These are phyloP conservation scores for Trypanosoma mega DNA, from an alignment of 208 protist species.

Conservation along the genomic window DNA sequence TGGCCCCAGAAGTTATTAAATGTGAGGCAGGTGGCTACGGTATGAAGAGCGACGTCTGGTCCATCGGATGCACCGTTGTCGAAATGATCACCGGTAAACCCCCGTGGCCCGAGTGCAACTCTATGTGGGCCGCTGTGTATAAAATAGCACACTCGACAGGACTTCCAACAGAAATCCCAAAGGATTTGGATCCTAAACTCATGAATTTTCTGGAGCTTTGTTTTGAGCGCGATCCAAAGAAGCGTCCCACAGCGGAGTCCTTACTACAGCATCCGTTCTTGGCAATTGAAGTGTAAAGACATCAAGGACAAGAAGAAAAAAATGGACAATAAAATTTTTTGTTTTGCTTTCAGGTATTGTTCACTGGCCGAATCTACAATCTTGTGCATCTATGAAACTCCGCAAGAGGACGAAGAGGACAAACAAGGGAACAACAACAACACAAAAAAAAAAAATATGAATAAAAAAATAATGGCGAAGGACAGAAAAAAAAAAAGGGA, in stretches of 20 bases:
- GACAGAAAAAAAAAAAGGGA: conserved; percentile 12
- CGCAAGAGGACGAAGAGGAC: too few species aligned
- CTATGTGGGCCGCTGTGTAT: conserved; percentile 85
- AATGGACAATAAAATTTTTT: too few species aligned
- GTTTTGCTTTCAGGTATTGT: too few species aligned
- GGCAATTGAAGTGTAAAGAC: conserved; percentile 22
- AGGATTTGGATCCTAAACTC: conserved; percentile 67
- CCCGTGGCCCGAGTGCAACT: conserved; percentile 90
- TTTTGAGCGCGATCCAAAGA: conserved; percentile 79
- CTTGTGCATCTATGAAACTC: too few species aligned
- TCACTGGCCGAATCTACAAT: too few species aligned
- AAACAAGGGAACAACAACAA: too few species aligned
- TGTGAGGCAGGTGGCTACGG: conserved; percentile 89
- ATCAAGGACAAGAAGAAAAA: neutral
- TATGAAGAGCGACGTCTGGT: conserved; percentile 94
- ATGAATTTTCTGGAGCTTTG: conserved; percentile 75
- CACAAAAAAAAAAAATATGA: too few species aligned
- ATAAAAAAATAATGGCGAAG: too few species aligned
- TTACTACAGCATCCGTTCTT: conserved; percentile 78
- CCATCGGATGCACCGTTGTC: conserved; percentile 92
- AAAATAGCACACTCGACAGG: conserved; percentile 87
- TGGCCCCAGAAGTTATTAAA: conserved; percentile 92
- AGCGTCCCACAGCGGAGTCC: conserved; percentile 58
- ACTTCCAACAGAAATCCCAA: conserved; percentile 80
- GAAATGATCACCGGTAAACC: conserved; percentile 93